Conservation (phyloP, 306 rosid species). For the Cicer bijugum region DNA sequence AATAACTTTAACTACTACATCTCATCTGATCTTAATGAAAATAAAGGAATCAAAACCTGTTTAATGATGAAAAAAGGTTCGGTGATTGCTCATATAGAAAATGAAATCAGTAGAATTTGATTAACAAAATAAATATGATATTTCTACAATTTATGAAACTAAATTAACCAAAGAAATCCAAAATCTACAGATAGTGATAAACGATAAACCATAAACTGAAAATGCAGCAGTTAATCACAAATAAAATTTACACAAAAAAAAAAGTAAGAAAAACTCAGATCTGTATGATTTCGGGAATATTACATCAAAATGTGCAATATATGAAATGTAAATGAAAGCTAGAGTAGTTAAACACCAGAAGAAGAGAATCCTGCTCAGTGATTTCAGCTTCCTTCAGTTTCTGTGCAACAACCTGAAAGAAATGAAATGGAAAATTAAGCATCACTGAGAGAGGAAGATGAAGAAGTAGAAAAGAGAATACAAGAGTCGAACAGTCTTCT, state of each 20-base stretch:
- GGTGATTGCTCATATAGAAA: neutral
- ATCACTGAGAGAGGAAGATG: slow-evolving; percentile 27
- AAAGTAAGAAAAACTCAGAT: neutral
- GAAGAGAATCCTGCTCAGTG: slow-evolving; percentile 95
- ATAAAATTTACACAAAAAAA: neutral
- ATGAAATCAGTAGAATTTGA: slow-evolving; percentile 28
- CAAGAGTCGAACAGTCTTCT: slow-evolving; percentile 5
- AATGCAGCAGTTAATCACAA: slow-evolving; percentile 31
- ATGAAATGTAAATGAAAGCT: slow-evolving; percentile 44
- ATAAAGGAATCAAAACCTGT: neutral
- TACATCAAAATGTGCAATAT: neutral
- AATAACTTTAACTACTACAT: slow-evolving; percentile 26
- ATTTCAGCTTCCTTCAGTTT: slow-evolving; percentile 87
- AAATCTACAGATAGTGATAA: slow-evolving; percentile 4
- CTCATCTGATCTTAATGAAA: slow-evolving; percentile 1
- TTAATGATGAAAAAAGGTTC: neutral
- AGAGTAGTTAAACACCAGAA: slow-evolving; percentile 62
- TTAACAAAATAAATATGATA: neutral
- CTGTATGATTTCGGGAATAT: neutral
- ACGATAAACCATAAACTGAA: slow-evolving; percentile 17
- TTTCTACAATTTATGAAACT: neutral
- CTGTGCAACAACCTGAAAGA: slow-evolving; percentile 83
- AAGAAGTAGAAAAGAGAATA: slow-evolving; percentile 34
- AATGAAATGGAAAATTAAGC: slow-evolving; percentile 27
- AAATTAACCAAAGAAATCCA: slow-evolving; percentile 27